These are phyloP conservation scores for Fusarium drepaniforme DNA, from an alignment of 2,329 filamentous ascomycete species.

Conservation along the genomic window DNA sequence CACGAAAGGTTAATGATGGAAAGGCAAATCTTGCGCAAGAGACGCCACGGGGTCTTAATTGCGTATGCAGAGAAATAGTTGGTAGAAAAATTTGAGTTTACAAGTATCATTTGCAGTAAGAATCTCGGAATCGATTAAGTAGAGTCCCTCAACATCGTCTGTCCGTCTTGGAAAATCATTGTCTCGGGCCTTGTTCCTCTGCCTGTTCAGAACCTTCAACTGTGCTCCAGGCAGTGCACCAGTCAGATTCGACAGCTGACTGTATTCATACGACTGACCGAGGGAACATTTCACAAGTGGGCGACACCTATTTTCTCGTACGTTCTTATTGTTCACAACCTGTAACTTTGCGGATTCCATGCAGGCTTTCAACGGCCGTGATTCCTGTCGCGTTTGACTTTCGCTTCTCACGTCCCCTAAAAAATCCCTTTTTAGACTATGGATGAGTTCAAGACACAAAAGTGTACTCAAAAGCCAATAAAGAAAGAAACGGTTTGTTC, in stretches of 20 bases:
- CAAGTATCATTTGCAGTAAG: neutral
- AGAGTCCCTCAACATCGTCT: too few relatives aligned
- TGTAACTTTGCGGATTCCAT: neutral
- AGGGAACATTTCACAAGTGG: too few relatives aligned
- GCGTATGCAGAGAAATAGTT: neutral
- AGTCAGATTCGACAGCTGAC: too few relatives aligned
- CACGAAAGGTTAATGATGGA: neutral
- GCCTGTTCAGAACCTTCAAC: neutral
- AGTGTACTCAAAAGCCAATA: neutral
- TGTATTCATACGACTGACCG: too few relatives aligned
- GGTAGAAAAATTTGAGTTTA: neutral
- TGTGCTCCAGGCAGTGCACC: neutral
- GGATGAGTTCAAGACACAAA: neutral
- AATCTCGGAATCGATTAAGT: too few relatives aligned
- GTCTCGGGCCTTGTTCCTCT: neutral
- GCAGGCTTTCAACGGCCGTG: neutral
- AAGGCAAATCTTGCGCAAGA: neutral
- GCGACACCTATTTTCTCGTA: too few relatives aligned
- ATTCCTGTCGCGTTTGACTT: neutral
- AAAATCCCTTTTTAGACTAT: neutral
- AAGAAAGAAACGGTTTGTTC: neutral
- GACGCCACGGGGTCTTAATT: neutral
- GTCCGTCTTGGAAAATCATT: neutral
- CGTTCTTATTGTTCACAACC: neutral
- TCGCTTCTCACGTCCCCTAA: neutral